Evolutionary conservation across 179 eudicot genomes (phyloP).

Genomic region (Gypsophila paniculata): DNA sequence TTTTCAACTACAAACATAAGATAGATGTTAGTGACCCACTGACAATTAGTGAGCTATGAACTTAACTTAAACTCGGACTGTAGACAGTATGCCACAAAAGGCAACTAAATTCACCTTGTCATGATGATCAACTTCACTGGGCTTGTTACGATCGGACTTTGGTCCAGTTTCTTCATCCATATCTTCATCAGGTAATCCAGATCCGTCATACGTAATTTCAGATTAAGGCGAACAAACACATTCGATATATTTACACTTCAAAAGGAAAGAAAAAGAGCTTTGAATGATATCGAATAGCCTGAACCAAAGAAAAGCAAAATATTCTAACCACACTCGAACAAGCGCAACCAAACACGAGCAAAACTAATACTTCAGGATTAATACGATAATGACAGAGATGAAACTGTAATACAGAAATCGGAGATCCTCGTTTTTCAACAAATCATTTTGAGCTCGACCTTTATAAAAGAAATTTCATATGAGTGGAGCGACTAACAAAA

Average conservation of each 20-base stretch:
- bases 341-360: neutral
- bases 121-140: conserved; percentile 50
- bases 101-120: conserved; percentile 61
- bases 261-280: neutral
- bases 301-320: neutral
- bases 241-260: conserved; percentile 3
- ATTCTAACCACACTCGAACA: neutral
- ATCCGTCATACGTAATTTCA: conserved; percentile 42
- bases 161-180: conserved; percentile 36
- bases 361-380: neutral
- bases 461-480: neutral
- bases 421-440: neutral
- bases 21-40: neutral
- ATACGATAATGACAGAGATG: neutral
- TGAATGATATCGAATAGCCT: neutral
- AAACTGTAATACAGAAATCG: neutral
- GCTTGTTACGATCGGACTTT: conserved; percentile 39
- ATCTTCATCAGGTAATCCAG: conserved; percentile 64
- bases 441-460: neutral
- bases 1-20: conserved; percentile 61
- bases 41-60: neutral
- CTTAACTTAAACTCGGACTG: neutral
- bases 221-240: conserved; percentile 55
- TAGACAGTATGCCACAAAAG: neutral
- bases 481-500: neutral